Evolutionary conservation across 179 eudicot genomes (phyloP).

Genomic region (Camellia oleifera): DNA sequence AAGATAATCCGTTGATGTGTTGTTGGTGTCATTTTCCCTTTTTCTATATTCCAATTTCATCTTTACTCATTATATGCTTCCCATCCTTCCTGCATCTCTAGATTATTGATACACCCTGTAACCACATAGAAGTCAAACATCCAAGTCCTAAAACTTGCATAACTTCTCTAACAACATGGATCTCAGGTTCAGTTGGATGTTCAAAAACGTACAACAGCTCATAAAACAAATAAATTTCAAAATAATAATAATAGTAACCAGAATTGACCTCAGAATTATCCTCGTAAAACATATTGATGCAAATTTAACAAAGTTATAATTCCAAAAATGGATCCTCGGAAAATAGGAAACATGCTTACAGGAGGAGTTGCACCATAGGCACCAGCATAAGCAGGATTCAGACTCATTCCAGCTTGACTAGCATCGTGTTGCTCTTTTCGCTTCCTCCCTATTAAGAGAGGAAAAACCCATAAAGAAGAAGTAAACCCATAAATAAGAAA

Average conservation of each 20-base stretch:
- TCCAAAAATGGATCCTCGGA: neutral
- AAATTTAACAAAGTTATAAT: neutral
- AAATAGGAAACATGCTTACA: slow-evolving; percentile 41
- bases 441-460: slow-evolving; percentile 56
- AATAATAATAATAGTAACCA: neutral
- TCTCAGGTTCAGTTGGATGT: neutral
- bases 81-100: neutral
- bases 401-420: slow-evolving; percentile 61
- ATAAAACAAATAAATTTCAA: neutral
- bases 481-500: neutral
- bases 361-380: slow-evolving; percentile 74
- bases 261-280: neutral
- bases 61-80: neutral
- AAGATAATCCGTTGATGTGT: neutral
- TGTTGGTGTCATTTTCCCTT: neutral
- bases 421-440: slow-evolving; percentile 79
- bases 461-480: neutral
- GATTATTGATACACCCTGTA: neutral
- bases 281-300: neutral
- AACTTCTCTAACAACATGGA: neutral
- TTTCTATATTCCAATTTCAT: neutral
- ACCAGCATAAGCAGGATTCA: slow-evolving; percentile 55
- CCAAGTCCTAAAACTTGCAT: neutral
- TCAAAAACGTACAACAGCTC: too few species aligned
- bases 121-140: neutral